A percentile compares a stretch with the other conserved stretches of the same genome.
Evolutionary conservation across 371 early-diverging fungal genomes (phyloP).

Genomic region (Conidiobolus incongruus): DNA sequence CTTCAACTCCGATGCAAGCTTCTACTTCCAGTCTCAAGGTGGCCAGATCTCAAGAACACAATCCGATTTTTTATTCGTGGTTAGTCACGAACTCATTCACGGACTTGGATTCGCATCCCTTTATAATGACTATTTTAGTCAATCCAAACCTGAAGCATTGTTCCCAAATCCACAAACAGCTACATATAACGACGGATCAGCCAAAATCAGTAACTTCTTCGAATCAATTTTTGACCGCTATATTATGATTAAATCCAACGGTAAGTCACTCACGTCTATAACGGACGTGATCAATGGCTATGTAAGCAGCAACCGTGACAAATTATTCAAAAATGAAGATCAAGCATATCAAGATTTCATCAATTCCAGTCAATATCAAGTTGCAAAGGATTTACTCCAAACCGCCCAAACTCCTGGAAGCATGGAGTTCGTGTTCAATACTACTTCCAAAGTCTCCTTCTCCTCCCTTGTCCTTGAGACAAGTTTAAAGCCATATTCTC

Average conservation of each 20-base stretch:
- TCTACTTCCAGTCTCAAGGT: constrained; percentile 7
- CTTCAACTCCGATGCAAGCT: constrained; percentile 9
- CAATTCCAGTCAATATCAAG: too few relatives aligned
- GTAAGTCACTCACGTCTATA: background rate
- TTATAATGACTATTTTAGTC: constrained; percentile 13
- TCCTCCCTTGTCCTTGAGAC: constrained; percentile 9
- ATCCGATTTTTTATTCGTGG: constrained; percentile 23
- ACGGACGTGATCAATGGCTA: background rate
- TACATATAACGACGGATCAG: background rate
- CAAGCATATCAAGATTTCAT: too few relatives aligned
- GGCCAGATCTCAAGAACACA: constrained; percentile 15
- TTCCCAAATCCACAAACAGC: constrained; percentile 6
- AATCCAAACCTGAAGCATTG: constrained; percentile 4
- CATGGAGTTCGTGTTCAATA: background rate
- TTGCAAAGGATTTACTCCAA: too few relatives aligned
- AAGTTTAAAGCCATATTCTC: constrained; percentile 10
- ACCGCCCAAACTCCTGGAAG: too few relatives aligned
- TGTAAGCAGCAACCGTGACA: background rate
- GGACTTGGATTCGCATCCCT: constrained; percentile 27
- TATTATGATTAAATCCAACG: background rate
- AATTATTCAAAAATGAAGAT: too few relatives aligned
- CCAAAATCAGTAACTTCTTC: constrained; percentile 1
- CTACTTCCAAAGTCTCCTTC: background rate
- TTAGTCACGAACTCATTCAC: constrained; percentile 31
- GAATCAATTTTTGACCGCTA: constrained; percentile 6